Evolutionary conservation across 768 basidiomycete species (phyloP), one percentile per base, ranked within the genome.

Genomic region (Amanita exitialis): DNA sequence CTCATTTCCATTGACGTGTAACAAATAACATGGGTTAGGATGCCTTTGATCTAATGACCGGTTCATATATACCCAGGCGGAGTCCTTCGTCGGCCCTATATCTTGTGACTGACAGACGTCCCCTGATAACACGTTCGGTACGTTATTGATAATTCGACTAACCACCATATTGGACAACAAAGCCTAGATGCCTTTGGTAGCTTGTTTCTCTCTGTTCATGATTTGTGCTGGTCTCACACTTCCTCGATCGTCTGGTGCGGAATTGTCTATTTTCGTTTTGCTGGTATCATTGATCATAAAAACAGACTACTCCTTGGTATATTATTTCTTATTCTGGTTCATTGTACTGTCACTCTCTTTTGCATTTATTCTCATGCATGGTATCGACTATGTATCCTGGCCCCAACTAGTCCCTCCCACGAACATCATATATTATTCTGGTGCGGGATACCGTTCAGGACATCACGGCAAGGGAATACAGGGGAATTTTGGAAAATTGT

Each of bases 321-420:
- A 89, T 61, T 92, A 92, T 66, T 84, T 89, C 66, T 60, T 86
- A 59, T 71, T 96, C 37, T 93, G 93, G 87, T 72, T 88, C 59
- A 58, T 74, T 28, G 61, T 93, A 39, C 68, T 90, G 41, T 62
- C 74, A 30, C 56, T 80, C 47, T 74, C 91, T 10, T 66, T 85
- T 52, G 57, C 70, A 41, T 93, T 88, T 68, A 91, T 98, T 56
- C 56, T 83, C 59, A 65, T 78, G n/a, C 78, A 95, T 65, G 95
- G 94, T 34, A 82, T 94, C 56, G 89, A 92, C 54, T 99, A 96
- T 62, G 95, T 99, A 49, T 79, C 87, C 13, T 97, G 93, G 90
- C 96, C 96, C 10, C 79, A 85, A 9, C 75, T 99, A 49, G 78
- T 87, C 56, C 86, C 90, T 0, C 81, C 84, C 3, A 83, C 92